These are phyloP conservation scores for Fusarium xyrophilum DNA, from an alignment of 2,329 filamentous ascomycete genomes.

Conservation along the genomic window DNA sequence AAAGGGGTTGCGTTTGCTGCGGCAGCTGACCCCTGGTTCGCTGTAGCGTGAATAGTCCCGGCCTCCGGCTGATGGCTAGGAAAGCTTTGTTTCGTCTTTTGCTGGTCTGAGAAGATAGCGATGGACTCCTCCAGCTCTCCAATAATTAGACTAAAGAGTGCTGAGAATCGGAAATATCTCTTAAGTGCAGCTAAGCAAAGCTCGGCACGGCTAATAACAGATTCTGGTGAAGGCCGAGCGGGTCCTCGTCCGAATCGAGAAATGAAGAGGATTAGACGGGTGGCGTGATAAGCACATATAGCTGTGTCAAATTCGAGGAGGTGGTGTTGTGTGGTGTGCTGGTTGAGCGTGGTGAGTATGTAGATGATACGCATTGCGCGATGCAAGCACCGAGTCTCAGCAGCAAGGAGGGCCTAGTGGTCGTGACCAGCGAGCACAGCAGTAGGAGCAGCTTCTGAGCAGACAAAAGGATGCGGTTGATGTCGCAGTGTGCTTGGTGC, in stretches of 20 bases:
- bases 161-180: background rate
- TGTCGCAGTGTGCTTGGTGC: background rate
- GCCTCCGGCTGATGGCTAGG: accelerated
- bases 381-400: background rate
- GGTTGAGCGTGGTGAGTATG: background rate
- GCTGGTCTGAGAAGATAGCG: background rate
- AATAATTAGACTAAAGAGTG: background rate
- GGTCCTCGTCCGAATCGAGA: background rate
- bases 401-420: background rate
- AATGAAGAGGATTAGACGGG: background rate
- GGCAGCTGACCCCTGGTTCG: background rate
- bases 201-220: background rate
- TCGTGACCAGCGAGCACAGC: background rate
- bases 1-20: background rate
- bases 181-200: background rate
- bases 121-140: background rate
- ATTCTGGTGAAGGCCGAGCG: background rate
- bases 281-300: background rate
- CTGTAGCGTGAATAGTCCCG: background rate
- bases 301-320: background rate
- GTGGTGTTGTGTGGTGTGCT: background rate
- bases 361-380: background rate
- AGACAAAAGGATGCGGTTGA: background rate
- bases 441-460: background rate
- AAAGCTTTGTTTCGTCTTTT: background rate